phyloP scores from a whole-genome alignment of 768 basidiomycete species.

The Mycena kentingensis region DNA sequence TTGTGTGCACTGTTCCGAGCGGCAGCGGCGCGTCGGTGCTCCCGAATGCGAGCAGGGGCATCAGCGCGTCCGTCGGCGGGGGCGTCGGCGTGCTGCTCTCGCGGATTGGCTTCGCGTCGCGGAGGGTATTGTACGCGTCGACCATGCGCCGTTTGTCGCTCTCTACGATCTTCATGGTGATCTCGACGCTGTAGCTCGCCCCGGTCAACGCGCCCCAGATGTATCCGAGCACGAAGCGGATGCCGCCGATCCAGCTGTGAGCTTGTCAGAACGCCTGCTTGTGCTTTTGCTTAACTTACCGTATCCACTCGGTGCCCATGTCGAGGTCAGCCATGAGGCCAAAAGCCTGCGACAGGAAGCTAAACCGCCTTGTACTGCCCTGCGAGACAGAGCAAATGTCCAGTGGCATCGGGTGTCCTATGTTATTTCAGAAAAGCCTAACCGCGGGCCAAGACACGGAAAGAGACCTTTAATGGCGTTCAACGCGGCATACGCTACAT shows the following conservation, averaged over 20 bases:
- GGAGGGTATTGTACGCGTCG: slow-evolving; percentile 31
- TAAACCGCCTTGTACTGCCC: slow-evolving; percentile 42
- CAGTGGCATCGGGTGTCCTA: slow-evolving; percentile 52
- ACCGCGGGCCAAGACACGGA: neutral
- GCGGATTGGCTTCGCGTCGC: neutral
- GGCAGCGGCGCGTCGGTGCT: slow-evolving; percentile 14
- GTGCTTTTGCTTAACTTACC: slow-evolving; percentile 19
- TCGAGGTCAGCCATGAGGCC: slow-evolving; percentile 67
- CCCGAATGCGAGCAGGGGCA: slow-evolving; percentile 27
- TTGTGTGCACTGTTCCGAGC: slow-evolving; percentile 11
- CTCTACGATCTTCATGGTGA: slow-evolving; percentile 51
- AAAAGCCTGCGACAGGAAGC: slow-evolving; percentile 58
- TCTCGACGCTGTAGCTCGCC: slow-evolving; percentile 45
- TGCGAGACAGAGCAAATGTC: slow-evolving; percentile 62
- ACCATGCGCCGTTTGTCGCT: slow-evolving; percentile 54
- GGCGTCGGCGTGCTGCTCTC: neutral
- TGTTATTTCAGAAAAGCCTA: neutral
- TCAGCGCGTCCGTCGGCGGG: slow-evolving; percentile 7
- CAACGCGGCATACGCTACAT: slow-evolving; percentile 51
- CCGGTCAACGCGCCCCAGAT: slow-evolving; percentile 35
- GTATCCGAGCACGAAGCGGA: slow-evolving; percentile 30
- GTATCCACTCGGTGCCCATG: slow-evolving; percentile 65
- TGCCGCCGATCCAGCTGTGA: slow-evolving; percentile 11
- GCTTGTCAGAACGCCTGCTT: neutral
- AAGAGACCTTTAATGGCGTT: slow-evolving; percentile 58